phyloP scores from a whole-genome alignment of 306 rosid genomes.

The Sophora flavescens region DNA sequence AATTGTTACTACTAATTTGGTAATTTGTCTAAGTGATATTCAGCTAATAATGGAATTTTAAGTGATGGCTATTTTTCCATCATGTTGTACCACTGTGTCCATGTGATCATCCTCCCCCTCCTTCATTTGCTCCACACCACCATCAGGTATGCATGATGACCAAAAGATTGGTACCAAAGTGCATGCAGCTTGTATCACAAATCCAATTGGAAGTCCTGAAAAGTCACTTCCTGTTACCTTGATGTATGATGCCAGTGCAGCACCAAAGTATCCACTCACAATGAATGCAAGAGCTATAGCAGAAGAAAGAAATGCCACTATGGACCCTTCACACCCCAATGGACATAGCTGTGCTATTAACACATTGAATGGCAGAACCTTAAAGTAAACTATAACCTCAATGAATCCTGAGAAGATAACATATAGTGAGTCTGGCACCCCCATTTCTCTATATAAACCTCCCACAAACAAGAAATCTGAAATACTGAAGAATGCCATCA shows the following conservation, averaged over 20 bases:
- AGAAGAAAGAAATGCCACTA: slow-evolving; percentile 91
- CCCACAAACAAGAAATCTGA: slow-evolving; percentile 83
- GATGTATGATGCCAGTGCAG: slow-evolving; percentile 71
- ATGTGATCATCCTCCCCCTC: too few relatives aligned
- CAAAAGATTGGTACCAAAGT: slow-evolving; percentile 76
- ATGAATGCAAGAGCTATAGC: slow-evolving; percentile 74
- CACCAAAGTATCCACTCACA: slow-evolving; percentile 87
- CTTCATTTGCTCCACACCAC: slow-evolving; percentile 33
- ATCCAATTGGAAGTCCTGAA: slow-evolving; percentile 78
- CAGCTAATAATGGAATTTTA: background rate
- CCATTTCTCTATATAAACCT: slow-evolving; percentile 72
- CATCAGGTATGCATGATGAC: slow-evolving; percentile 80
- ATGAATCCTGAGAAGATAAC: slow-evolving; percentile 82
- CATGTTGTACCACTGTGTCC: too few relatives aligned
- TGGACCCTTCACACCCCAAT: slow-evolving; percentile 88
- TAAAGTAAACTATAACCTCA: slow-evolving; percentile 76
- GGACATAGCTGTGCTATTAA: slow-evolving; percentile 82
- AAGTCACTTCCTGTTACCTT: slow-evolving; percentile 73
- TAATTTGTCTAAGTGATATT: too few relatives aligned
- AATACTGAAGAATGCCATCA: slow-evolving; percentile 73
- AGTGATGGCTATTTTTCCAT: background rate
- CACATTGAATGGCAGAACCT: slow-evolving; percentile 83
- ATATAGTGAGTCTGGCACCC: slow-evolving; percentile 70
- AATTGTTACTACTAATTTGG: background rate
- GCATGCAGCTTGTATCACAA: slow-evolving; percentile 74